Base-by-base conservation (phyloP, 1,284 basidiomycete species). In the Leccinum solheimii region DNA sequence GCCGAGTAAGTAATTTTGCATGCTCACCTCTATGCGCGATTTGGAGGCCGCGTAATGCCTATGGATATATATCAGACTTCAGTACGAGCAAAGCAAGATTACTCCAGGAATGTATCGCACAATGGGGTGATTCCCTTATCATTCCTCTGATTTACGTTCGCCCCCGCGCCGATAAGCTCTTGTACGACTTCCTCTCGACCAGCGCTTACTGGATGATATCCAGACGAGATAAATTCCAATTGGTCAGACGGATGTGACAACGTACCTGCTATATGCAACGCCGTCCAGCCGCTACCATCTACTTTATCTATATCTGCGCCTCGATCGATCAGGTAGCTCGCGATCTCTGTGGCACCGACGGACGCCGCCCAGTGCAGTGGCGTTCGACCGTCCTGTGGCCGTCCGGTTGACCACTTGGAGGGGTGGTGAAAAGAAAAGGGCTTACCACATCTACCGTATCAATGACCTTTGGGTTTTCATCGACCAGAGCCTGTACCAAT, bases 11-110 rank as follows among this genome's bases (percentile, higher is more conserved):
- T 21, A 21, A 21, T 5, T 3, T 16, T 30, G 4, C 19, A 57
- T 19, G 34, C 45, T 65, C 73, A 94, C 94, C 71, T 93, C 87
- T 59, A 95, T 85, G 56, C 90, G 88, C 51, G 94, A 91, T 76
- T 96, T 97, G 19, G 95, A 97, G 48, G 95, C 95, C 32, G 95
- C 95, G 69, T 97, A 97, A 77, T 97, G 94, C 71, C 94, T 95
- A 66, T 61, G 51, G 58, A 62, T 56, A 8, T 19, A 51, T 19
- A 51, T 53, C 8, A 45, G 11, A 13, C 10, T 13, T 45, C 19
- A 5, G 32, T 36, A 43, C 69, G 21, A 68, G 54, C 13, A 59
- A 26, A 62, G 36, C 34, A 60, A 65, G 34, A 62, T 27, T 11
- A 27, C 16, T 23, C 23, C 32, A 34, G 59, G n/a, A 26, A 23